A percentile compares a stretch with the other conserved stretches of the same genome.
Evolutionary conservation across 2,329 filamentous ascomycete genomes (phyloP).

Genomic region (Claviceps sp.): DNA sequence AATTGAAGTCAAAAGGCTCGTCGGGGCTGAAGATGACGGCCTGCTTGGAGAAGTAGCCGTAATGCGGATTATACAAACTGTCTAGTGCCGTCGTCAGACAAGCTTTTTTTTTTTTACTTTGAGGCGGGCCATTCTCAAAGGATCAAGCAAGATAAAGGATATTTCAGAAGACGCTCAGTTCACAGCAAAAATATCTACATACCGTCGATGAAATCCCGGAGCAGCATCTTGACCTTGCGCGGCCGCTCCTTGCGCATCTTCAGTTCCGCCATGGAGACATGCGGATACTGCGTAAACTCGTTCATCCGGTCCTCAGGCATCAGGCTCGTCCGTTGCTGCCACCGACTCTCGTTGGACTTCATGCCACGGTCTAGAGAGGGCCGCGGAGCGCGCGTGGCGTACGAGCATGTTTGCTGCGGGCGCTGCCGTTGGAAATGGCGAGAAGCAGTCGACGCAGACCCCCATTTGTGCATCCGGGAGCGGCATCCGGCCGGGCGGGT

Average conservation of each 20-base stretch:
- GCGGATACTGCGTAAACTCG: conserved; percentile 71
- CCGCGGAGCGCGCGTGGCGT: conserved; percentile 17
- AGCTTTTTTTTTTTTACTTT: neutral
- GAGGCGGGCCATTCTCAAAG: too few species aligned
- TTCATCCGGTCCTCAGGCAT: conserved; percentile 64
- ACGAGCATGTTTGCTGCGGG: conserved; percentile 10
- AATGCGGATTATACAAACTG: conserved; percentile 85
- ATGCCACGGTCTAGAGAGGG: conserved; percentile 21
- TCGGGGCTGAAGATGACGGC: conserved; percentile 92
- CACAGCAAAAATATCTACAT: neutral
- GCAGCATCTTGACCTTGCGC: conserved; percentile 85
- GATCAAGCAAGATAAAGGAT: too few species aligned
- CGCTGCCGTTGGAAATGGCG: conserved; percentile 2
- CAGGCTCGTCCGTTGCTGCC: conserved; percentile 72
- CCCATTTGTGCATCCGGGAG: conserved; percentile 7
- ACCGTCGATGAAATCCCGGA: conserved; percentile 96
- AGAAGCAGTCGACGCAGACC: neutral
- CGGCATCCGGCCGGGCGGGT: conserved; percentile 33
- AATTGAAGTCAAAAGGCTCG: conserved; percentile 77
- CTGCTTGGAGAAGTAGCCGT: conserved; percentile 93
- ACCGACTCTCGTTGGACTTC: conserved; percentile 51
- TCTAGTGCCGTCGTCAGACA: conserved; percentile 37
- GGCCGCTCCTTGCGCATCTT: conserved; percentile 62
- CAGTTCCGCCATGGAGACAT: conserved; percentile 72
- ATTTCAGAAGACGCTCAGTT: too few species aligned